phyloP scores from a whole-genome alignment of 805 yeast species.

The Ogataea ganodermae region DNA sequence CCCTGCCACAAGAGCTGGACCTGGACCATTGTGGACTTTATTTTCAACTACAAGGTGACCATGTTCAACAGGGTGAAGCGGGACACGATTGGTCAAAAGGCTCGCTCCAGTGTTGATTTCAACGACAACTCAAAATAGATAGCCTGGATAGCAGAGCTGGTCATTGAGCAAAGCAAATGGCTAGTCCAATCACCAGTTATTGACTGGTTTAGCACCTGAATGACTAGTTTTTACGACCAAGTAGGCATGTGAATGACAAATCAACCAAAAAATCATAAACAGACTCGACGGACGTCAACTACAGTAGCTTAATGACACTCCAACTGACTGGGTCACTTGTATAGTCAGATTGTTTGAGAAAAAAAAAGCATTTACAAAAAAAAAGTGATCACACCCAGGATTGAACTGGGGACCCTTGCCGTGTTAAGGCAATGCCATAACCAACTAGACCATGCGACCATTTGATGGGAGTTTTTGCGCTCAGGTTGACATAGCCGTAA shows the following conservation, averaged over 20 bases:
- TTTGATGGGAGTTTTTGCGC: conserved; percentile 13
- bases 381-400: conserved; percentile 97
- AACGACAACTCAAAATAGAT: conserved; percentile 35
- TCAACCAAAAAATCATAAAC: no score
- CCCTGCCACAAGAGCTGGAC: conserved; percentile 81
- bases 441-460: conserved; percentile 99
- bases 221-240: background rate
- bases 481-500: background rate
- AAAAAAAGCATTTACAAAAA: conserved; percentile 32
- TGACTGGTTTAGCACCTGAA: background rate
- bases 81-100: conserved; percentile 36
- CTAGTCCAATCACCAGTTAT: no score
- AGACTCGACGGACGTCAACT: no score
- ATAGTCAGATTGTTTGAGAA: background rate
- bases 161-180: no score
- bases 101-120: conserved; percentile 36
- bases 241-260: no score
- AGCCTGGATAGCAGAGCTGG: background rate
- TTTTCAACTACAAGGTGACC: conserved; percentile 64
- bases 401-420: conserved; percentile 99
- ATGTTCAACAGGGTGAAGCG: conserved; percentile 85
- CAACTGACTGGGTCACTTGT: no score
- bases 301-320: no score
- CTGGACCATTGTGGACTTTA: conserved; percentile 70
- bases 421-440: conserved; percentile 99